Evolutionary conservation across 179 eudicot species (phyloP), one percentile per base, ranked within the genome.

Genomic region (Beta corolliflora): DNA sequence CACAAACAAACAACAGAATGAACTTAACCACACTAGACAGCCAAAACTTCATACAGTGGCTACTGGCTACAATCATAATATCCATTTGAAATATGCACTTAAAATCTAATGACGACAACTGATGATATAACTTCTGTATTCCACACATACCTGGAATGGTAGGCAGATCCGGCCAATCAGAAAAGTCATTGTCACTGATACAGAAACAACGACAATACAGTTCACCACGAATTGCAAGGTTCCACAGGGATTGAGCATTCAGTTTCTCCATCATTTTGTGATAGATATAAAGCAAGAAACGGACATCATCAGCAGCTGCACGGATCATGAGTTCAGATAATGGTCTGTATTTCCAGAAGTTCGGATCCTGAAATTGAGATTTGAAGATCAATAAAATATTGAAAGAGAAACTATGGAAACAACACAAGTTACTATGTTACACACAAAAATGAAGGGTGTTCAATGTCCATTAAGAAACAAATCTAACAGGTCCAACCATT

Each of bases 241-340:
- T 78, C 98, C 99, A 94, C 53, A 90, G 81, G 68, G 98, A 95
- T 76, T 81, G 79, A 55, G 90, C 80, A 77, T 85, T 92, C 84
- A 95, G 82, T 79, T 89, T 94, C 78, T 92, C 95, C 91, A 92
- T 88, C 95, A 95, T 89, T 81, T 92, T 95, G 76, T 91, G 88
- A 84, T 92, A 92, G 50, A 95, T 90, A 78, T 78, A 89, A 10
- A 86, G 95, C 79, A 95, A 91, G 91, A 94, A 95, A 55, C 98
- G 97, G 52, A 95, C 99, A 84, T 95, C 99, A 67, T 94, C 99
- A 14, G 97, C 93, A 81, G 99, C 99, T 59, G 98, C 97, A 73
- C 92, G 89, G 86, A 94, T 83, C 99, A 95, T 95, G 77, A 83
- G 89, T 71, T 92, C 98, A 71, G 95, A 90, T 71, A 95, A 82